A percentile compares a stretch with the other conserved stretches of the same genome.
Conservation (phyloP, 1,284 basidiomycete species). For the Fomitopsis pinicola region DNA sequence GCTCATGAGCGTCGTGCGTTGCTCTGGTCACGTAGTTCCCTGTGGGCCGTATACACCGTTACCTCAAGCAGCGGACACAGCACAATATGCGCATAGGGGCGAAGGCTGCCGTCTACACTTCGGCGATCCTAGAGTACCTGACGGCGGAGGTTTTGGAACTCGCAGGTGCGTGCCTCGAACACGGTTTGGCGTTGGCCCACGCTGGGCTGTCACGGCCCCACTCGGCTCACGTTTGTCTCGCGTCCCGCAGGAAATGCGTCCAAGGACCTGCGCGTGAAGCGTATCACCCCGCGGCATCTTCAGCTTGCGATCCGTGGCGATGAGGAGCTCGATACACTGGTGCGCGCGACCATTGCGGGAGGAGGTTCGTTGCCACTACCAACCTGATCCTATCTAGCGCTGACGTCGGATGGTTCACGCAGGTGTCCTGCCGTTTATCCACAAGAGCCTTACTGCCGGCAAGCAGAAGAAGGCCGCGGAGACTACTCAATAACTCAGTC, state of each 20-base stretch:
- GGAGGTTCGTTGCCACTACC: constrained; percentile 50
- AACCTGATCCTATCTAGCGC: background rate
- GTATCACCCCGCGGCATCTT: constrained; percentile 92
- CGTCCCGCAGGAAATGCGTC: constrained; percentile 78
- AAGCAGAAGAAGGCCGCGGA: constrained; percentile 23
- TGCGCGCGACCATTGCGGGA: constrained; percentile 51
- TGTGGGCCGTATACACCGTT: constrained; percentile 93
- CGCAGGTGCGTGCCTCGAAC: constrained; percentile 53
- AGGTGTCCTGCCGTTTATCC: constrained; percentile 95
- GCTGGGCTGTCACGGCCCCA: background rate
- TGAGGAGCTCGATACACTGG: constrained; percentile 84
- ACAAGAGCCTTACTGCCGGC: constrained; percentile 71
- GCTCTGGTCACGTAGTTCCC: constrained; percentile 60
- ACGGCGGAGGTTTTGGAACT: constrained; percentile 90
- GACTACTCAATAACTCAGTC: constrained; percentile 5
- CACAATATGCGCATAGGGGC: constrained; percentile 92
- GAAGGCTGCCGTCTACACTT: constrained; percentile 90
- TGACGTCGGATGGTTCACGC: background rate
- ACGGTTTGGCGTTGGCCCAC: too few relatives aligned
- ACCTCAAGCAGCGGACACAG: constrained; percentile 89
- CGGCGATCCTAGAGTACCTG: constrained; percentile 87
- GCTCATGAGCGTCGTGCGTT: constrained; percentile 9
- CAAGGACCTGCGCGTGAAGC: constrained; percentile 93
- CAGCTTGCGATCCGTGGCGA: constrained; percentile 96
- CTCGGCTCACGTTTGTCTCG: background rate